Evolutionary conservation across 176 grass and related monocot species (phyloP).

Genomic region (Dendrocalamus sinicus): DNA sequence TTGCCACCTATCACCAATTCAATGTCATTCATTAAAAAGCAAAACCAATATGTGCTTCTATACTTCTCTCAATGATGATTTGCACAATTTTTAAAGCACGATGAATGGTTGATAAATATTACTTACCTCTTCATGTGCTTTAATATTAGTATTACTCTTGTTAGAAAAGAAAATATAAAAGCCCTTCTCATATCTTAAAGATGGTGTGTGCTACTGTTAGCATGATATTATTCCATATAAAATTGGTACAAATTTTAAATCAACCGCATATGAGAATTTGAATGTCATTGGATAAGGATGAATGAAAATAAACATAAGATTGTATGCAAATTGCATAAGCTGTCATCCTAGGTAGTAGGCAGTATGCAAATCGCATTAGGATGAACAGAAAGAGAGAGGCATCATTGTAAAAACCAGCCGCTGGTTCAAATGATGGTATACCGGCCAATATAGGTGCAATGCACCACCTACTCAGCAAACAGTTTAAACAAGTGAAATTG

Average conservation of each 20-base stretch:
- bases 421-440: not conserved
- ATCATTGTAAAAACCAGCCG: not conserved
- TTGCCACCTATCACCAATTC: slow-evolving; percentile 27
- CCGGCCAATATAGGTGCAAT: slow-evolving; percentile 4
- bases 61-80: too few relatives aligned
- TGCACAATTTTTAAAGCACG: too few relatives aligned
- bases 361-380: not conserved
- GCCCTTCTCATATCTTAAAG: not conserved
- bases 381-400: not conserved
- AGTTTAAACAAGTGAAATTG: not conserved
- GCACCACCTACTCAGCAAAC: slow-evolving; percentile 9
- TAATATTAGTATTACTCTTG: too few relatives aligned
- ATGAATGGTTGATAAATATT: too few relatives aligned
- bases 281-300: not conserved
- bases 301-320: slow-evolving; percentile 3
- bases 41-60: not conserved
- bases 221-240: not conserved
- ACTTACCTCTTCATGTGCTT: too few relatives aligned
- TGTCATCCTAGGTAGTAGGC: not conserved
- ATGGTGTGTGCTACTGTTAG: not conserved
- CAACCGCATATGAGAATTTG: not conserved
- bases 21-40: slow-evolving; percentile 26
- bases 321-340: slow-evolving; percentile 20
- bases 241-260: not conserved
- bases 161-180: too few relatives aligned